Evolutionary conservation across 2,329 filamentous ascomycete species (phyloP), one percentile per base, ranked within the genome.

Genomic region (Colletotrichum tamarilloi): DNA sequence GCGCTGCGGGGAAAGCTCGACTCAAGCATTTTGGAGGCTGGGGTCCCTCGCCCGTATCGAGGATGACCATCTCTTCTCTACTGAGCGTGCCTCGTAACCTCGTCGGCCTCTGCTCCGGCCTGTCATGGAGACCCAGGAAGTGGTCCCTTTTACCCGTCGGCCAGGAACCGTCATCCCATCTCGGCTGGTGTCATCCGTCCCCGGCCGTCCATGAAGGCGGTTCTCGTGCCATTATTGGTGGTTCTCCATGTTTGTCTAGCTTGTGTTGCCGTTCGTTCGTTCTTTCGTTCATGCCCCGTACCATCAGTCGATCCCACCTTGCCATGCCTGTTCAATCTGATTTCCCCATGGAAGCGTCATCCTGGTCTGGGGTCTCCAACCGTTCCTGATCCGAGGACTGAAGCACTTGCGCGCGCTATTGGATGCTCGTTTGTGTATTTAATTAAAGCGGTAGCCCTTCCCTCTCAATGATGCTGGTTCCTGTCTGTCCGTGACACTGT

Each of bases 81-180:
- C 60, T 35, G 49, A 28, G 58, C 70, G 57, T 60, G 60, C 5
- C 28, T 32, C 32, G 24, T n/a, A 62, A 55, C 9, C 7, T 60
- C 19, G 38, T 6, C 49, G 22, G n/a, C 60, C 58, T 38, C 24
- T 22, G 56, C 49, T 46, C 42, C 14, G 66, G 28, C 62, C 62
- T 53, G 28, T 66, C 49, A 28, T 35, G 30, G 5, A 22, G 16
- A 22, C 49, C 24, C 6, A 49, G 6, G 28, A n/a, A 19, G 26
- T 26, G 42, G 24, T n/a, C 42, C 42, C 68, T 67, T 74, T 68
- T 74, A 74, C 26, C 72, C 72, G 62, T 68, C n/a, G 62, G 28
- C n/a, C 58, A 32, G 63, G 52, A 24, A 59, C 63, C 49, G 67
- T 49, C 62, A 46, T 59, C 68, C 62, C 62, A 60, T 59, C 62